Evolutionary conservation across 169 alveolate species (phyloP), one percentile per base, ranked within the genome.

Genomic region (Cyclospora cayetanensis): DNA sequence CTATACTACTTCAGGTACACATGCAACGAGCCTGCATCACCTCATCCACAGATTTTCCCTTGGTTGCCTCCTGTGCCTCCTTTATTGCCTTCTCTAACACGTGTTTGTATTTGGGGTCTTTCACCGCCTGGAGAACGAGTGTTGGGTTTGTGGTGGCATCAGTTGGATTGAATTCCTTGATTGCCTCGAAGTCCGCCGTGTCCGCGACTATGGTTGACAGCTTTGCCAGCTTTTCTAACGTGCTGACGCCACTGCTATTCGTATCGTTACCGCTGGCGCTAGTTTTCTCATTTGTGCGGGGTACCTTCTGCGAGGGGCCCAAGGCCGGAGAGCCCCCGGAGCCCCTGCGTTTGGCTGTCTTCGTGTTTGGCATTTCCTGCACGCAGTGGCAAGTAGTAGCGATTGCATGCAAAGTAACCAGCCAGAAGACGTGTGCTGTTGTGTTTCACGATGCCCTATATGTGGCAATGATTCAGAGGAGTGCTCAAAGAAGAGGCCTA

Each of bases 131-230:
- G n/a, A 95, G 93, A 35, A 97, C 92, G 60, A 97, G 94, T 41
- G 97, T 90, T 7, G 98, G 98, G 70, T 97, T 97, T 20, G 98
- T 97, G 22, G 98, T 97, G 15, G 98, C 97, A 86, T 97, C 98
- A 34, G 95, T 84, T n/a, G 98, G 97, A 20, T 90, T 52, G 95
- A 66, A 96, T 79, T 95, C 41, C 63, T 93, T 60, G 46, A 97
- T 94, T 20, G 82, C 74, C 65, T 93, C 94, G 90, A 95, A 94
- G 82, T 96, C 98, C 11, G 98, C 98, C 0, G 98, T 93, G 91
- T 97, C 98, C 25, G 97, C 96, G 37, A 96, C 97, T 5, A 97
- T 96, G 2, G 93, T 87, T 29, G 98, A 96, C 87, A 89, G 63
- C 85, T 52, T 2, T 60, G 53, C 65, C 50, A 90, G 55, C 68